Evolutionary conservation across 371 early-diverging fungal species (phyloP).

Genomic region (Fennellomyces sp.): DNA sequence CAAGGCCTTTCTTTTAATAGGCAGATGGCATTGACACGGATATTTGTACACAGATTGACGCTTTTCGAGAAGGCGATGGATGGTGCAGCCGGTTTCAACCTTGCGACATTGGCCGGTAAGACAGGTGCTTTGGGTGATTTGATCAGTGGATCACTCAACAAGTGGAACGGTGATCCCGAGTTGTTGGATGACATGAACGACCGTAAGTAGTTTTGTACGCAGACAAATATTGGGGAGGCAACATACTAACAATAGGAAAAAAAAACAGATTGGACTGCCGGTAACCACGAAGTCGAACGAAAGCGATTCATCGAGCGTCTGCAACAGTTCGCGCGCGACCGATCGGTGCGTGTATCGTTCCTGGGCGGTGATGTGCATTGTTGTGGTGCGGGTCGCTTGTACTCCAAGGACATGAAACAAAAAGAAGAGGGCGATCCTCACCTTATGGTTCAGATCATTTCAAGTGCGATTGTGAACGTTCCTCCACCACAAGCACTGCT

Average conservation of each 20-base stretch:
- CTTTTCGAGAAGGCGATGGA: conserved; percentile 68
- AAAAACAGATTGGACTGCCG: conserved; percentile 68
- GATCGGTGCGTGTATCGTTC: conserved; percentile 77
- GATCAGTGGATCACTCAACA: conserved; percentile 49
- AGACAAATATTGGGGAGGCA: too few relatives aligned
- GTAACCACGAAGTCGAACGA: conserved; percentile 72
- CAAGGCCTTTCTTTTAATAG: background rate
- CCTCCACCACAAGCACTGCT: conserved; percentile 48
- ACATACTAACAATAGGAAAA: too few relatives aligned
- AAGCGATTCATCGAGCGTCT: conserved; percentile 65
- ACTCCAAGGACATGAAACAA: conserved; percentile 44
- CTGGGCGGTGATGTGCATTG: conserved; percentile 90
- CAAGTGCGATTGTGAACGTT: conserved; percentile 77
- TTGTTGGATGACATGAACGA: conserved; percentile 82
- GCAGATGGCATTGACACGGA: too few relatives aligned
- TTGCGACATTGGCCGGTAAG: conserved; percentile 39
- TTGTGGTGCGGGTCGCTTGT: conserved; percentile 71
- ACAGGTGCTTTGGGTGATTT: conserved; percentile 40
- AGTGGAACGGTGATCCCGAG: conserved; percentile 82
- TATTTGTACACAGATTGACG: conserved; percentile 45
- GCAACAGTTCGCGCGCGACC: conserved; percentile 64
- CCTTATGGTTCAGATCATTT: conserved; percentile 77
- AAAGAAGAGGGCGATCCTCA: conserved; percentile 64
- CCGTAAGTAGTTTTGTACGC: conserved; percentile 37
- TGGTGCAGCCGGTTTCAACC: conserved; percentile 34